Evolutionary conservation across 2,329 filamentous ascomycete genomes (phyloP), one percentile per base, ranked within the genome.

Genomic region (Metarhizium guizhouense): DNA sequence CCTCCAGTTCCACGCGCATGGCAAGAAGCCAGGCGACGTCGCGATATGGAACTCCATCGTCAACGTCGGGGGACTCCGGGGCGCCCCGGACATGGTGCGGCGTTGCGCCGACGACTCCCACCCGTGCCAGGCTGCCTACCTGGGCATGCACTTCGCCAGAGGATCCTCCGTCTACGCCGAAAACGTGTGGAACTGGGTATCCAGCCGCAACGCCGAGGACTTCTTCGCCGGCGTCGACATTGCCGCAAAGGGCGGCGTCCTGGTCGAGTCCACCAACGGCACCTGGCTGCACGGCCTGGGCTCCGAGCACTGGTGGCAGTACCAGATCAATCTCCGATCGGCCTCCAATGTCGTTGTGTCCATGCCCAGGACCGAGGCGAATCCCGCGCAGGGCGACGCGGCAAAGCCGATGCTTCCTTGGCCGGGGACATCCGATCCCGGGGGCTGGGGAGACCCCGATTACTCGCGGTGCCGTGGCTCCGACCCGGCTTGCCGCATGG

Each of bases 231-330:
- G 56, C 14, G 54, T 54, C 34, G 76, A 52, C 74, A 70, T 58
- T 47, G 57, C 54, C 52, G 70, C 72, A 43, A 79, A 74, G 20
- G 72, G 79, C 40, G 76, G 77, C 30, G 61, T 75, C 2, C 66
- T 78, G 4, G 65, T 77, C 47, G 74, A 79, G 59, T 72, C 70
- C 34, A 72, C 71, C n/a, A 65, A 67, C 3, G 74, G 75, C 8
- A 76, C 73, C 30, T 82, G 79, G 79, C 66, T 83, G 47, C 70
- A 76, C 49, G 79, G 77, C 40, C 78, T 76, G 3, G 72, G 73
- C 1, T 76, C 74, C 30, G 80, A 82, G 64, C 79, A 82, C 63
- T 65, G 61, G 43, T 70, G 74, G 4, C 65, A 82, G 29, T 82
- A 82, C 63, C 75, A 82, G 62, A 80, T 80, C 64, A 74, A 79